A percentile compares a stretch with the other conserved stretches of the same genome.
phyloP scores from a whole-genome alignment of 148 eudicot genomes.

The Pouteria glomerata region DNA sequence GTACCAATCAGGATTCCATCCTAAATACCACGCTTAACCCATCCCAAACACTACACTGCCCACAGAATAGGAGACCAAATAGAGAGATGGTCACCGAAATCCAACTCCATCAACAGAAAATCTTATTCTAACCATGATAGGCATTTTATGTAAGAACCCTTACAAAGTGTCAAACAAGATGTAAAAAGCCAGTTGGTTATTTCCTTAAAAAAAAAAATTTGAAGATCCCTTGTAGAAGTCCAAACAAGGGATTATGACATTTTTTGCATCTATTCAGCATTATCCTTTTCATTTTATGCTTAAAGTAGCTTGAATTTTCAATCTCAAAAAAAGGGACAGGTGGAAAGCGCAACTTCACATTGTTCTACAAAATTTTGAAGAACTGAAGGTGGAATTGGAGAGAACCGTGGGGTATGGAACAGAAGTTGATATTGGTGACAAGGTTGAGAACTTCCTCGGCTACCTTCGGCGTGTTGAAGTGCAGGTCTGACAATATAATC shows the following conservation, averaged over 20 bases:
- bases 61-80: no score
- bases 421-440: slow-evolving; percentile 23
- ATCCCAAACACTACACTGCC: no score
- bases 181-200: no score
- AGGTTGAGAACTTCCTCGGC: slow-evolving; percentile 29
- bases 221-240: background rate
- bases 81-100: no score
- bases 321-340: background rate
- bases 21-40: no score
- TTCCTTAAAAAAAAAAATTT: no score
- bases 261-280: background rate
- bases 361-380: background rate
- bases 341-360: background rate
- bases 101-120: background rate
- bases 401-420: slow-evolving; percentile 20
- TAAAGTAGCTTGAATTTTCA: background rate
- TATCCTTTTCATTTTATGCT: background rate
- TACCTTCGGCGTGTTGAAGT: slow-evolving; percentile 36
- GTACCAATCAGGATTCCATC: no score
- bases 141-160: no score
- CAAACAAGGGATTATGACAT: background rate
- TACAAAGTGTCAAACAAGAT: no score
- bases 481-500: slow-evolving; percentile 44
- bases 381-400: slow-evolving; percentile 9
- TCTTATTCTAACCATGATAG: background rate